Evolutionary conservation across 1,284 basidiomycete genomes (phyloP), one percentile per base, ranked within the genome.

Genomic region (Fomes fomentarius): DNA sequence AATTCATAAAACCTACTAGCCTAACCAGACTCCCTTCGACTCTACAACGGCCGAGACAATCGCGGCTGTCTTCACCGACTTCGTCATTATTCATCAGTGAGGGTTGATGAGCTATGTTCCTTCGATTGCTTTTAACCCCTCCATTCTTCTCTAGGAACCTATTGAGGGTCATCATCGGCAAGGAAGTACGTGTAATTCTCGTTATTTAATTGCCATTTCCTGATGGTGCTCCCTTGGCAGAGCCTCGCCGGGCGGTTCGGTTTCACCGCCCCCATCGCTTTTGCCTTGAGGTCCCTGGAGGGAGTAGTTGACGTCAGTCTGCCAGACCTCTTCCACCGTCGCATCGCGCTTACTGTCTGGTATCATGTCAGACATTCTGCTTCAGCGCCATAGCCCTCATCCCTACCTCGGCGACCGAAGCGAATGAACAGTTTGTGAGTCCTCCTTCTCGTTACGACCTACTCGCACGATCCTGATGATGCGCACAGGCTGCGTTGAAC

Each of bases 111-210:
- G n/a, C 12, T 17, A 12, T 17, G 17, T 21, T 17, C 21, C n/a
- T 8, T n/a, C 17, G 34, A 21, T 17, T 30, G 28, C 28, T 31
- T 17, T 9, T 19, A 11, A 14, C 25, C 26, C 40, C 34, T n/a
- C n/a, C n/a, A 37, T 17, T 28, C 17, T 33, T 31, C 31, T 4
- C 47, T 48, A 26, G 37, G 25, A 5, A 48, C 25, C n/a, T n/a
- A n/a, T n/a, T n/a, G n/a, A n/a, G n/a, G n/a, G n/a, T n/a, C 19
- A 40, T 49, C 39, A 33, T 40, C 39, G 37, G 22, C 47, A 41
- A 49, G 47, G 28, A 49, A 9, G 47, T 49, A 49, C 26, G 11
- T 15, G n/a, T 3, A 9, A 7, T 14, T 2, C 26, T 12, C 24
- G 15, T 4, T 12, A 21, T 3, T 8, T 11, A 14, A 17, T 25